These are phyloP conservation scores for Periconia sp. DNA, from an alignment of 2,329 filamentous ascomycete species.

Conservation along the genomic window DNA sequence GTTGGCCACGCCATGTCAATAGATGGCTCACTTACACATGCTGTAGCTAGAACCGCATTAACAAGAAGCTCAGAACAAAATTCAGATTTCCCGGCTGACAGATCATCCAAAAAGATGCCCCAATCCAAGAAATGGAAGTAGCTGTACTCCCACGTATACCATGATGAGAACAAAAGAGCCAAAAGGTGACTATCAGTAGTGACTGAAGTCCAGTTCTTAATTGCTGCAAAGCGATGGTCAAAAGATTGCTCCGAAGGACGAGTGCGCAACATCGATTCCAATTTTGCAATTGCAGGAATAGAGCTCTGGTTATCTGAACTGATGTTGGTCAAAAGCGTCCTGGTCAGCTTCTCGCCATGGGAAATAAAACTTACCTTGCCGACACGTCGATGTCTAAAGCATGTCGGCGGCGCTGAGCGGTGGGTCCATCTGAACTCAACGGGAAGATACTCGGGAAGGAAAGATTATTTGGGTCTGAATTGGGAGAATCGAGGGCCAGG, in stretches of 20 bases:
- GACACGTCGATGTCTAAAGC: conserved; percentile 26
- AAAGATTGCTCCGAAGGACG: conserved; percentile 5
- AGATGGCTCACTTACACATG: conserved; percentile 23
- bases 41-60: conserved; percentile 32
- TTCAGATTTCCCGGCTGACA: conserved; percentile 21
- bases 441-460: conserved; percentile 20
- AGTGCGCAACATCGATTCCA: conserved; percentile 17
- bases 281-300: conserved; percentile 1
- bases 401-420: conserved; percentile 26
- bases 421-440: conserved; percentile 20
- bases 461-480: conserved; percentile 13
- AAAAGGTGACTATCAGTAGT: conserved; percentile 21
- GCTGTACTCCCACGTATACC: conserved; percentile 28
- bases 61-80: conserved; percentile 36
- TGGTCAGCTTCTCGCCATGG: conserved; percentile 4
- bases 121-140: conserved; percentile 36
- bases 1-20: not conserved
- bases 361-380: conserved; percentile 23
- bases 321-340: conserved; percentile 28
- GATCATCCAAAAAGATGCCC: conserved; percentile 32
- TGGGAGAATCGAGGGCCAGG: conserved; percentile 26
- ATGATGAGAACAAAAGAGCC: conserved; percentile 23
- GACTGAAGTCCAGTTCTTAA: conserved; percentile 27
- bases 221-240: conserved; percentile 22
- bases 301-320: conserved; percentile 29